A percentile compares a stretch with the other conserved stretches of the same genome.
Evolutionary conservation across 129 eudicot genomes (phyloP).

Genomic region (Silybum marianum): DNA sequence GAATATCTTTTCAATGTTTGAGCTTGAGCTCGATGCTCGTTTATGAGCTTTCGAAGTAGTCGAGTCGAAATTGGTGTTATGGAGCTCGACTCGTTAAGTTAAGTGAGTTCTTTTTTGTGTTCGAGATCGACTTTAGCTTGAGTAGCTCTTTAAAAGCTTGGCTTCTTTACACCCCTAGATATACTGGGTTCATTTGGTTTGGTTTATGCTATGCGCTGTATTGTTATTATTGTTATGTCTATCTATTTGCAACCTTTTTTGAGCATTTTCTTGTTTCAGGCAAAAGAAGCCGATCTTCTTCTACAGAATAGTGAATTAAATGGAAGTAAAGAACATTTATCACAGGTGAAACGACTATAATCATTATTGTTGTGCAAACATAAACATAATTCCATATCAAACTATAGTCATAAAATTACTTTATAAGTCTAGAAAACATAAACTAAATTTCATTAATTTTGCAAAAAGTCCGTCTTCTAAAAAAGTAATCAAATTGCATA

Average conservation of each 20-base stretch:
- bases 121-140: too few species aligned
- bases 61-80: too few species aligned
- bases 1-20: too few species aligned
- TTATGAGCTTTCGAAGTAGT: too few species aligned
- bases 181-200: not conserved
- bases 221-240: not conserved
- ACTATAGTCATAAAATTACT: not conserved
- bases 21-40: too few species aligned
- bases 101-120: too few species aligned
- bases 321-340: slow-evolving; percentile 88
- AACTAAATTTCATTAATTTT: not conserved
- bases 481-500: not conserved
- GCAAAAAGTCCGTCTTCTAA: not conserved
- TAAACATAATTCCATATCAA: not conserved
- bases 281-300: slow-evolving; percentile 87
- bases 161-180: too few species aligned
- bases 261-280: slow-evolving; percentile 51
- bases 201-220: not conserved
- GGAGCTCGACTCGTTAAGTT: too few species aligned
- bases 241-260: slow-evolving; percentile 2
- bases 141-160: too few species aligned
- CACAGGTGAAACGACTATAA: slow-evolving; percentile 63
- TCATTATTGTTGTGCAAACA: not conserved
- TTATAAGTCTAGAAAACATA: not conserved
- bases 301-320: slow-evolving; percentile 71